These are phyloP conservation scores for Nemania bipapillata DNA, from an alignment of 2,329 filamentous ascomycete species.

Conservation along the genomic window DNA sequence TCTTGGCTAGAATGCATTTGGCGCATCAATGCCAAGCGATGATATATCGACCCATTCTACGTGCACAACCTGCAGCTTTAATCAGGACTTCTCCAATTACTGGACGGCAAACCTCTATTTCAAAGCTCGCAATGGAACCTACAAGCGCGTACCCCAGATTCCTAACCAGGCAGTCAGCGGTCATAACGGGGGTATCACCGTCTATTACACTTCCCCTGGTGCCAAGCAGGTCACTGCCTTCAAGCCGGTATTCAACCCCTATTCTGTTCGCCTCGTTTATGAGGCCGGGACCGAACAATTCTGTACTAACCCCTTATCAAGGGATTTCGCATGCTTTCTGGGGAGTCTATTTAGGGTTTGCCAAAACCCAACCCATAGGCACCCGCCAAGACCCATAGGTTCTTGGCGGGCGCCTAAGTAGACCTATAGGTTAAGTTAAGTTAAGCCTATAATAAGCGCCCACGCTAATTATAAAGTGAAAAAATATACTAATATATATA, in stretches of 20 bases:
- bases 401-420: too few relatives aligned
- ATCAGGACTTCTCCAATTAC: conserved; percentile 51
- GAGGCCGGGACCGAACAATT: neutral
- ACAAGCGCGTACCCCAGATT: conserved; percentile 41
- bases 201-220: conserved; percentile 54
- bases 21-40: conserved; percentile 33
- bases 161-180: conserved; percentile 40
- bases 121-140: conserved; percentile 45
- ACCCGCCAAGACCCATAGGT: too few relatives aligned
- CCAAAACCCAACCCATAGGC: too few relatives aligned
- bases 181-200: conserved; percentile 41
- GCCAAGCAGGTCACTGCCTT: conserved; percentile 52
- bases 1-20: conserved; percentile 35
- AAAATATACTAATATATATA: too few relatives aligned
- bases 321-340: conserved; percentile 57
- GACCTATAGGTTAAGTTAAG: too few relatives aligned
- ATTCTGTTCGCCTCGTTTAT: neutral
- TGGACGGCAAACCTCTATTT: conserved; percentile 51
- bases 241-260: conserved; percentile 54
- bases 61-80: conserved; percentile 52
- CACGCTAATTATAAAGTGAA: too few relatives aligned
- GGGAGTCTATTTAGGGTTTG: too few relatives aligned
- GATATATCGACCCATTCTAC: conserved; percentile 38
- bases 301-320: conserved; percentile 52
- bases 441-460: too few relatives aligned